phyloP scores from a whole-genome alignment of 208 protist genomes.

The Histomonas meleagridis region DNA sequence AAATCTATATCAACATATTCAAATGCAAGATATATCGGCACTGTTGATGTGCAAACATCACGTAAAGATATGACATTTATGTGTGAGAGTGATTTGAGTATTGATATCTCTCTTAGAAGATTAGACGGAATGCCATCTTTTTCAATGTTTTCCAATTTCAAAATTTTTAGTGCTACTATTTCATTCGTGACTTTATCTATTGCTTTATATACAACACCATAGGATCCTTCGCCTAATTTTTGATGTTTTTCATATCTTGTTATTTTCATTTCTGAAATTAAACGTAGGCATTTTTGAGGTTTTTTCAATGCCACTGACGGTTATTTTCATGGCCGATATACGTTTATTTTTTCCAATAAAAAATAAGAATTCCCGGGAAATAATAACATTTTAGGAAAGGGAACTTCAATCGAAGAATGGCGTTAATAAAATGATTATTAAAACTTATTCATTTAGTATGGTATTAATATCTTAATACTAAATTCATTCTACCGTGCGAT shows the following conservation, averaged over 20 bases:
- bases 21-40: conserved; percentile 82
- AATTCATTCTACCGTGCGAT: too few species aligned
- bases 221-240: conserved; percentile 54
- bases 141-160: too few species aligned
- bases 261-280: background rate
- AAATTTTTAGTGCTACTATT: conserved; percentile 26
- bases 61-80: conserved; percentile 78
- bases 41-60: conserved; percentile 77
- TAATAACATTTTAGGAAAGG: too few species aligned
- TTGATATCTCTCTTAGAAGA: conserved; percentile 85
- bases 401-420: too few species aligned
- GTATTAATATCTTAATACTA: too few species aligned
- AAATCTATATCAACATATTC: conserved; percentile 84
- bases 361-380: too few species aligned
- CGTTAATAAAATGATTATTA: too few species aligned
- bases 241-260: conserved; percentile 47
- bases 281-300: too few species aligned
- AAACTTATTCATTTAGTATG: too few species aligned
- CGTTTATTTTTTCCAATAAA: too few species aligned
- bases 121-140: conserved; percentile 90
- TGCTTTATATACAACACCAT: conserved; percentile 53
- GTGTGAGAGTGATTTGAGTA: conserved; percentile 86
- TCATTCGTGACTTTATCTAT: conserved; percentile 40
- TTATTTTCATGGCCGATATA: too few species aligned
- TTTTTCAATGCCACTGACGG: too few species aligned